These are phyloP conservation scores for Fusarium sp. DNA, from an alignment of 2,329 filamentous ascomycete genomes.

Conservation along the genomic window DNA sequence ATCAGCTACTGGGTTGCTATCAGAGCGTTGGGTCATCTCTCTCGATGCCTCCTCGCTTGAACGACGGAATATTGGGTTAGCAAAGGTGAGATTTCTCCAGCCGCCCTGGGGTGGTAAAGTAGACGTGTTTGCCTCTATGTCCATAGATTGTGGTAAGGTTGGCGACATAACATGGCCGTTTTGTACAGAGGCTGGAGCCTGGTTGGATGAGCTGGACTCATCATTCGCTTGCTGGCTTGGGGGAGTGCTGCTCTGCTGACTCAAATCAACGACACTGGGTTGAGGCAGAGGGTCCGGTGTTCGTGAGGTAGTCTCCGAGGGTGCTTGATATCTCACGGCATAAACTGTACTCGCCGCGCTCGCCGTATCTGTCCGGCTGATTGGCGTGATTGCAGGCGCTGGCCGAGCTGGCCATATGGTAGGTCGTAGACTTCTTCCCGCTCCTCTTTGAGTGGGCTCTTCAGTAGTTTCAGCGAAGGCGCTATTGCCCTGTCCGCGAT, in stretches of 20 bases:
- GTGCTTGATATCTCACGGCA: conserved; percentile 70
- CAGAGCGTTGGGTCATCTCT: conserved; percentile 18
- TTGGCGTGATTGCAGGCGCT: conserved; percentile 66
- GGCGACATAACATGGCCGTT: conserved; percentile 42
- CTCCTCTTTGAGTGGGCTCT: conserved; percentile 47
- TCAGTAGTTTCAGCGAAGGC: conserved; percentile 40
- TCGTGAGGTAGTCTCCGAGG: conserved; percentile 64
- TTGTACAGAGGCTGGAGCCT: conserved; percentile 38
- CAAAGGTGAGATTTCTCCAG: conserved; percentile 48
- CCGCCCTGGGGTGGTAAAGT: conserved; percentile 42
- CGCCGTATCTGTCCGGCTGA: conserved; percentile 72
- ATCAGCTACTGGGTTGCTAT: conserved; percentile 12
- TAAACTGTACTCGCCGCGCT: conserved; percentile 75
- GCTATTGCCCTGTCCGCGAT: conserved; percentile 43
- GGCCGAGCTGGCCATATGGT: conserved; percentile 69
- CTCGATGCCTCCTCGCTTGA: conserved; percentile 28
- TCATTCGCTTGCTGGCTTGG: conserved; percentile 46
- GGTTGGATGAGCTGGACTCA: conserved; percentile 45
- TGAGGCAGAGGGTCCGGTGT: conserved; percentile 58
- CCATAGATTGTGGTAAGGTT: conserved; percentile 32
- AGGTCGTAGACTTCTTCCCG: conserved; percentile 60
- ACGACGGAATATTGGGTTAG: conserved; percentile 28
- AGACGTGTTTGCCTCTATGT: conserved; percentile 49
- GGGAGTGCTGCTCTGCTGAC: conserved; percentile 54
- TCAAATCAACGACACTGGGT: conserved; percentile 50